phyloP scores from a whole-genome alignment of 1,139 yeast species.

The Scheffersomyces lignicola region DNA sequence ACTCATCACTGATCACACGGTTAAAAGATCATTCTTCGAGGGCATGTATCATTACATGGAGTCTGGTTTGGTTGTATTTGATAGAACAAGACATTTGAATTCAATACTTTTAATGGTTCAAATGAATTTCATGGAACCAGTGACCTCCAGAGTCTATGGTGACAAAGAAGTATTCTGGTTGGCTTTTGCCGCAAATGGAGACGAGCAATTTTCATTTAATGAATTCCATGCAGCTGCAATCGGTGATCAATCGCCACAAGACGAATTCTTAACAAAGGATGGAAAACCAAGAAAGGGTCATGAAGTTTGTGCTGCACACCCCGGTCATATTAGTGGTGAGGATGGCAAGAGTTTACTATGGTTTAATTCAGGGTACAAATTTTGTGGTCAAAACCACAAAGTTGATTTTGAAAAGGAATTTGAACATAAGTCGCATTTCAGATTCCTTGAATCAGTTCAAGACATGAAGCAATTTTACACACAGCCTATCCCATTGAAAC shows the following conservation, averaged over 20 bases:
- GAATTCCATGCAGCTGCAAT: constrained; percentile 50
- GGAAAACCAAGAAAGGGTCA: constrained; percentile 21
- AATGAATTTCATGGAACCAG: constrained; percentile 39
- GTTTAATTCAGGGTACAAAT: constrained; percentile 35
- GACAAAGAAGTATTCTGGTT: constrained; percentile 71
- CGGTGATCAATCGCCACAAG: constrained; percentile 43
- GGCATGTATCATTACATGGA: constrained; percentile 49
- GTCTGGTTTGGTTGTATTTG: constrained; percentile 49
- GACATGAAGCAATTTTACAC: constrained; percentile 10
- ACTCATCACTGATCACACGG: constrained; percentile 30
- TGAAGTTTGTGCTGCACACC: constrained; percentile 40
- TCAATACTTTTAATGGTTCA: constrained; percentile 45
- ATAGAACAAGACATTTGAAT: constrained; percentile 41
- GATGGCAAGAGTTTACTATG: constrained; percentile 30
- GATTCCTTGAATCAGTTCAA: constrained; percentile 11
- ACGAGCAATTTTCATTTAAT: constrained; percentile 52
- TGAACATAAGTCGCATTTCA: constrained; percentile 19
- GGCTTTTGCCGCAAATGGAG: constrained; percentile 54
- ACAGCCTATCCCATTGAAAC: constrained; percentile 23
- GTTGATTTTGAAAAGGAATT: constrained; percentile 25
- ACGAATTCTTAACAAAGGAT: constrained; percentile 21
- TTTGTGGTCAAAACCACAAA: constrained; percentile 24
- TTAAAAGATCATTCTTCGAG: constrained; percentile 29
- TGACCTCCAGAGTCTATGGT: constrained; percentile 49
- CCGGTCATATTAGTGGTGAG: constrained; percentile 36